Evolutionary conservation across 805 yeast species (phyloP).

Genomic region (Wickerhamiella vanderwaltii): DNA sequence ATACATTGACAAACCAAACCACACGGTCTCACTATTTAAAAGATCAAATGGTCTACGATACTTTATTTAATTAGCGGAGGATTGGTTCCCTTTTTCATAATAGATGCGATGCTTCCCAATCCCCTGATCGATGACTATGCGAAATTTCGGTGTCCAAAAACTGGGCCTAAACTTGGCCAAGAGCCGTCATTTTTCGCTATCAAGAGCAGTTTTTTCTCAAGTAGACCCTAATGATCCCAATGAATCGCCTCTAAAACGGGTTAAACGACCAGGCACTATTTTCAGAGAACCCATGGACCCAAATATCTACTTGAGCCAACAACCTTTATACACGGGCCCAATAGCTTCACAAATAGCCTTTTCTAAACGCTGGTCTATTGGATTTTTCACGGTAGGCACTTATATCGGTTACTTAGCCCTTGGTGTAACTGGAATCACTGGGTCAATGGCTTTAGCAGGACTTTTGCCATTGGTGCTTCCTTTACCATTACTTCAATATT

Average conservation of each 20-base stretch:
- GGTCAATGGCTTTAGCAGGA: constrained; percentile 34
- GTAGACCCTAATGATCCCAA: constrained; percentile 31
- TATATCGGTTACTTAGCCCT: constrained; percentile 50
- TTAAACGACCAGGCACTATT: constrained; percentile 33
- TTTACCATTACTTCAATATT: constrained; percentile 43
- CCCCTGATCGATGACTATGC: no score
- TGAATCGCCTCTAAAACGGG: constrained; percentile 29
- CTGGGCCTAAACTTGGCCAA: no score
- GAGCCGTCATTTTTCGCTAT: background rate
- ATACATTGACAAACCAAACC: background rate
- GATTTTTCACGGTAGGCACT: constrained; percentile 47
- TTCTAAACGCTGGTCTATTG: constrained; percentile 48
- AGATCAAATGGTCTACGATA: background rate
- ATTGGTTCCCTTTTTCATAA: no score
- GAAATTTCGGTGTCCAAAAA: no score
- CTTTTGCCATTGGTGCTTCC: constrained; percentile 39
- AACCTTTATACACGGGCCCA: constrained; percentile 55
- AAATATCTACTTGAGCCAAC: constrained; percentile 43
- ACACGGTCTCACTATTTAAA: constrained; percentile 1
- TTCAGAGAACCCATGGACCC: constrained; percentile 38
- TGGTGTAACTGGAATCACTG: constrained; percentile 43
- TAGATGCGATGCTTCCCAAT: no score
- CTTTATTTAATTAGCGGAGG: constrained; percentile 1
- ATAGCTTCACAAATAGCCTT: constrained; percentile 48
- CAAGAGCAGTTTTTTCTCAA: constrained; percentile 12